Conservation (phyloP, 176 grass and related monocot genomes). For the Oryza glaberrima region DNA sequence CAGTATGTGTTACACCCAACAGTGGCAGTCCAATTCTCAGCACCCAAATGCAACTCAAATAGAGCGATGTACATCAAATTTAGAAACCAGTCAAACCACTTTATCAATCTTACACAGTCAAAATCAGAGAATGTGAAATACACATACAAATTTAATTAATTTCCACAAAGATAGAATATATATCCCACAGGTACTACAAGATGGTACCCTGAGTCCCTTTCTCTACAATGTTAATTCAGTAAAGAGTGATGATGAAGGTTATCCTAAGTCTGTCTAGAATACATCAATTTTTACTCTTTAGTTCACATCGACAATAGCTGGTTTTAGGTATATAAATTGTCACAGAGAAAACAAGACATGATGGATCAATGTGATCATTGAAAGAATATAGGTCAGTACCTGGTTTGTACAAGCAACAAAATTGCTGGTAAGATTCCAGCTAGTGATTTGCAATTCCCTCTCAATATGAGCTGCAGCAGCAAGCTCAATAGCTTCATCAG, state of each 20-base stretch:
- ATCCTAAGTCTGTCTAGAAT: background rate
- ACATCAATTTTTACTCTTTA: slow-evolving; percentile 7
- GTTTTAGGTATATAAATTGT: slow-evolving; percentile 22
- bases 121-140: slow-evolving; percentile 18
- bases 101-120: background rate
- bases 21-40: background rate
- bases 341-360: slow-evolving; percentile 12
- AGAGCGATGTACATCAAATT: background rate
- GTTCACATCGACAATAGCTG: background rate
- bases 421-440: slow-evolving; percentile 95
- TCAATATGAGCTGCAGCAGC: slow-evolving; percentile 93
- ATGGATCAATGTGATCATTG: background rate
- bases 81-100: background rate
- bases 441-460: slow-evolving; percentile 92
- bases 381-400: slow-evolving; percentile 43
- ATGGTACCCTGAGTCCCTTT: background rate
- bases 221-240: background rate
- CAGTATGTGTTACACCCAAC: background rate
- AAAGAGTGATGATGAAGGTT: slow-evolving; percentile 8
- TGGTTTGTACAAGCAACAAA: slow-evolving; percentile 94
- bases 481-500: slow-evolving; percentile 92
- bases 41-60: slow-evolving; percentile 13
- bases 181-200: slow-evolving; percentile 22
- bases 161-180: background rate
- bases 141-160: slow-evolving; percentile 23